Evolutionary conservation across 2,329 filamentous ascomycete species (phyloP), one percentile per base, ranked within the genome.

Genomic region (Alternaria gaisen): DNA sequence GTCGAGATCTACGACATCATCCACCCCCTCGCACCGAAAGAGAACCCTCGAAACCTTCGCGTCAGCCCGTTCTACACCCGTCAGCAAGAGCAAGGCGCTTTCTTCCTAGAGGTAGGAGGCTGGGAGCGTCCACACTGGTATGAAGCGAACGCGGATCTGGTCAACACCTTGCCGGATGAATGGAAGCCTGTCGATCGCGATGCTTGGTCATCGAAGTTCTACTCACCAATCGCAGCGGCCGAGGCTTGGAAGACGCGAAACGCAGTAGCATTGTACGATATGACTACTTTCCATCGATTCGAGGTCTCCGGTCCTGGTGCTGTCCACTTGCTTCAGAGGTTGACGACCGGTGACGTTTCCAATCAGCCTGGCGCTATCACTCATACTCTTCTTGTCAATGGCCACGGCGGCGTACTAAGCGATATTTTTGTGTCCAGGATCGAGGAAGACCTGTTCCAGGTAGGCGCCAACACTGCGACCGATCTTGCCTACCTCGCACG

Each of bases 111-210:
- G 63, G 77, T 80, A 3, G 84, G 84, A 14, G 86, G 84, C 0
- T 90, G 87, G 87, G 87, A 90, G 68, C 83, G 87, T 0, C 87
- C 87, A 3, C 84, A 86, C 57, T 89, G 87, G 87, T 90, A 85
- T 52, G 84, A 87, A 61, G 77, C 82, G 0, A 90, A 90, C 65
- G 80, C 80, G 14, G 71, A 80, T 4, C 78, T 89, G 2, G 68
- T 89, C 2, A 75, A 80, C 6, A 76, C 81, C 0, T 72, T 89
- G 4, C 87, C 88, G 0, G 67, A 79, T 0, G 78, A 82, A 42
- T 89, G 87, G 87, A 79, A 78, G 59, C 85, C 87, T 0, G 78
- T 83, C 0, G 82, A 84, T 38, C 82, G 87, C 11, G 87, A 90
- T 69, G 74, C 82, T 0, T 90, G 87, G 87, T 86, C 87, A 1